Evolutionary conservation across 108 stramenopile species (phyloP).

Genomic region (Nitzschia palea): DNA sequence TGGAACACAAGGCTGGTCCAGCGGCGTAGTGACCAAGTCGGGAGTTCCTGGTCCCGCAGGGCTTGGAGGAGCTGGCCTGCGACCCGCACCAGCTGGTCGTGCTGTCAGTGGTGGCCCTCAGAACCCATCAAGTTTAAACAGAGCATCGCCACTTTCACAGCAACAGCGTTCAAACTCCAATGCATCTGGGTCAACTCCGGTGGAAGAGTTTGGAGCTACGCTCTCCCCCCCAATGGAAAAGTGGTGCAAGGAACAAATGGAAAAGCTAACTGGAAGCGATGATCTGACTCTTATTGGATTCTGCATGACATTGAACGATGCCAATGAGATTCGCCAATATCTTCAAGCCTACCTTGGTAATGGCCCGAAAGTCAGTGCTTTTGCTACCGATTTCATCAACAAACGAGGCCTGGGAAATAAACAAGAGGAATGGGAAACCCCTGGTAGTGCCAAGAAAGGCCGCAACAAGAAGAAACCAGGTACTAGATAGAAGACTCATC

Average conservation of each 20-base stretch:
- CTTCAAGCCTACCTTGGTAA: slow-evolving; percentile 92
- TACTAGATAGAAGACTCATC: slow-evolving; percentile 25
- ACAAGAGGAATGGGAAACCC: slow-evolving; percentile 82
- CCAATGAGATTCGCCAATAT: slow-evolving; percentile 91
- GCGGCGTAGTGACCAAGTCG: slow-evolving; percentile 36
- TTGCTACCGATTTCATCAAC: slow-evolving; percentile 94
- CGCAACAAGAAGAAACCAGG: slow-evolving; percentile 74
- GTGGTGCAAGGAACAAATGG: slow-evolving; percentile 92
- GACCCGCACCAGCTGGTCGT: slow-evolving; percentile 15
- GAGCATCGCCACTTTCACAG: slow-evolving; percentile 1
- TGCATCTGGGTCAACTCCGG: slow-evolving; percentile 35
- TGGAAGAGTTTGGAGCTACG: slow-evolving; percentile 80
- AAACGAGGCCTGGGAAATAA: slow-evolving; percentile 72
- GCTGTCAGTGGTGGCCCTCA: slow-evolving; percentile 1
- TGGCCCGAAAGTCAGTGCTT: slow-evolving; percentile 88
- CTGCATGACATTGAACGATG: slow-evolving; percentile 92
- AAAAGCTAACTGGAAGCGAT: slow-evolving; percentile 87
- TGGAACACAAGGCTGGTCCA: slow-evolving; percentile 62
- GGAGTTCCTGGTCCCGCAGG: slow-evolving; percentile 34
- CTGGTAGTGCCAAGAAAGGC: slow-evolving; percentile 59
- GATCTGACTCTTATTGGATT: slow-evolving; percentile 94
- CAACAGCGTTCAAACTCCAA: slow-evolving; percentile 15
- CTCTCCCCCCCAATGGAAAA: slow-evolving; percentile 84
- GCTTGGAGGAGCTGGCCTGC: background rate
- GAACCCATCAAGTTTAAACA: background rate